phyloP scores from a whole-genome alignment of 768 basidiomycete species.

The Boletus speciosus region DNA sequence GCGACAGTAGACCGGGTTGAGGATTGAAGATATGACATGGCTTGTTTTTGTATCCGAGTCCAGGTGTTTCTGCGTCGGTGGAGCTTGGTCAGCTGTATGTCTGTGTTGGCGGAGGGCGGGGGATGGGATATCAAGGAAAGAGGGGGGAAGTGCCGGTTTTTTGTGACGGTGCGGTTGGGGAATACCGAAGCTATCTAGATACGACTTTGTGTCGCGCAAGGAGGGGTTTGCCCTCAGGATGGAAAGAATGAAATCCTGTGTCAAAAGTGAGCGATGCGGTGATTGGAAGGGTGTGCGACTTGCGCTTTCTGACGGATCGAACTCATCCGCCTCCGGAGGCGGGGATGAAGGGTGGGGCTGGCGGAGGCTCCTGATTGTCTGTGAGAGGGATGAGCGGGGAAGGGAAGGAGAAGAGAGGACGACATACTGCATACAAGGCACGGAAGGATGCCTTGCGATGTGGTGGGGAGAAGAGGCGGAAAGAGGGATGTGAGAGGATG shows the following conservation, averaged over 20 bases:
- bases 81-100: slow-evolving; percentile 1
- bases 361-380: slow-evolving; percentile 34
- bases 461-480: slow-evolving; percentile 26
- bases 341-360: slow-evolving; percentile 1
- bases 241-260: slow-evolving; percentile 92
- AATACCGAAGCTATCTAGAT: slow-evolving; percentile 86
- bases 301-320: slow-evolving; percentile 48
- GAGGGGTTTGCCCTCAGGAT: slow-evolving; percentile 93
- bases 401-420: neutral
- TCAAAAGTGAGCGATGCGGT: slow-evolving; percentile 7
- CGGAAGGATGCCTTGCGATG: slow-evolving; percentile 41
- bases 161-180: slow-evolving; percentile 40
- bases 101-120: slow-evolving; percentile 17
- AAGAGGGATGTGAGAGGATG: slow-evolving; percentile 9
- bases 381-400: slow-evolving; percentile 19
- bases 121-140: slow-evolving; percentile 26
- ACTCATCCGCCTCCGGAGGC: slow-evolving; percentile 23
- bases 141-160: slow-evolving; percentile 19
- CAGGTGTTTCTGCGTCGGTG: slow-evolving; percentile 25
- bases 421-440: slow-evolving; percentile 56
- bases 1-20: slow-evolving; percentile 79
- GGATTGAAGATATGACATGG: slow-evolving; percentile 64
- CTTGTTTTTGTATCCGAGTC: slow-evolving; percentile 38
- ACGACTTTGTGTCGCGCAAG: slow-evolving; percentile 82
- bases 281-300: slow-evolving; percentile 11